Conservation (phyloP, 768 basidiomycete genomes). For the Panaeolus papilionaceus region DNA sequence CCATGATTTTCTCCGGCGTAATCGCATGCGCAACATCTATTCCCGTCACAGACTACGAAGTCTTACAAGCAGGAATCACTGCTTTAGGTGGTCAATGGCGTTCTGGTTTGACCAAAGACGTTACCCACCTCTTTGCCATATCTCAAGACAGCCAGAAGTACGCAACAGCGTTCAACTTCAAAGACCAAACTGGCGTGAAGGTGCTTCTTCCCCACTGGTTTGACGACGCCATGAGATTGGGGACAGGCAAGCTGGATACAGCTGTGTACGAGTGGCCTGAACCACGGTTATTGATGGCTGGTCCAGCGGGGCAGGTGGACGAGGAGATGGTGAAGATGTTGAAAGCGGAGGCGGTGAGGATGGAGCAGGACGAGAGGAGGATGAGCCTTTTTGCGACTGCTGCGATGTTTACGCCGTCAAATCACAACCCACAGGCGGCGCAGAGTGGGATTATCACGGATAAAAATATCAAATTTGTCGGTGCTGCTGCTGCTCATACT, state of each 20-base stretch:
- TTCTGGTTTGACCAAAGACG: conserved; percentile 76
- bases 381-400: conserved; percentile 38
- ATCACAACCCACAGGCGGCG: conserved; percentile 23
- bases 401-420: conserved; percentile 33
- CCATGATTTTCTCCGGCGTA: conserved; percentile 84
- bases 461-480: background rate
- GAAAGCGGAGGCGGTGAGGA: conserved; percentile 24
- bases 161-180: conserved; percentile 59
- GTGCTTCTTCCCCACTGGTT: conserved; percentile 94
- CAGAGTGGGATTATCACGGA: conserved; percentile 6
- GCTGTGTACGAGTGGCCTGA: conserved; percentile 77
- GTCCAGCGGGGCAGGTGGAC: conserved; percentile 25
- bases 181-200: conserved; percentile 61
- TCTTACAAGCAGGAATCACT: conserved; percentile 73
- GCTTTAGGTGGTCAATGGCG: conserved; percentile 87
- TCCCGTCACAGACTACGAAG: conserved; percentile 68
- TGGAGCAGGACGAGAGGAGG: conserved; percentile 40
- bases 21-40: conserved; percentile 71
- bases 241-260: conserved; percentile 54
- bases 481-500: background rate
- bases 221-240: conserved; percentile 74
- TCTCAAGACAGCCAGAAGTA: conserved; percentile 58
- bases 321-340: conserved; percentile 28
- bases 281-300: conserved; percentile 52
- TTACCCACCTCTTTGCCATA: conserved; percentile 85